Conservation (phyloP, 176 grass and related monocot species). For the Chrysopogon serrulatus region DNA sequence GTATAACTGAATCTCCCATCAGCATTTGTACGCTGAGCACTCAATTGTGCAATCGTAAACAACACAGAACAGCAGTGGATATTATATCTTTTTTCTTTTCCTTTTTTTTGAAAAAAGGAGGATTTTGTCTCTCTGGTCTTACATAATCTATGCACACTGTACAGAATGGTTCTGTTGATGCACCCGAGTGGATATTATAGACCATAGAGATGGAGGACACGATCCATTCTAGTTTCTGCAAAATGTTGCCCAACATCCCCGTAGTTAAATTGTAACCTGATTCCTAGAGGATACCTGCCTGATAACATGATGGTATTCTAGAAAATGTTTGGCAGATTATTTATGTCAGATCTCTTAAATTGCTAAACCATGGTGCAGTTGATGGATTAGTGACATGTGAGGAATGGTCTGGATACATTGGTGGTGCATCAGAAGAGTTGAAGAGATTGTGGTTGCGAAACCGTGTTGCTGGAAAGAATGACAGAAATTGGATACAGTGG, state of each 20-base stretch:
- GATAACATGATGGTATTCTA: not conserved
- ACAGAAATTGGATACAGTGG: conserved; percentile 40
- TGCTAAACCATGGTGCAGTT: conserved; percentile 36
- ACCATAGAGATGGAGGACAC: not conserved
- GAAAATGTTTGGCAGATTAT: not conserved
- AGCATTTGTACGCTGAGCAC: not conserved
- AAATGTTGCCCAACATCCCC: not conserved
- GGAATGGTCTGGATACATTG: conserved; percentile 43
- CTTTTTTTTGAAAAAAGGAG: not conserved
- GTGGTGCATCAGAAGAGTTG: conserved; percentile 16
- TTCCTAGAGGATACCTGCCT: not conserved
- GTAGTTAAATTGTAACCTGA: not conserved
- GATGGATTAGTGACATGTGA: conserved; percentile 76
- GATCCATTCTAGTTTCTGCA: not conserved
- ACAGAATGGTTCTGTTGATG: not conserved
- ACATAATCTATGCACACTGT: not conserved
- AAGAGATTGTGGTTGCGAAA: conserved; percentile 37
- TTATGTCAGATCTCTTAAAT: conserved; percentile 9
- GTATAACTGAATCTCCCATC: not conserved
- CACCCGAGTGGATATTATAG: not conserved
- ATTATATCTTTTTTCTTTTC: not conserved
- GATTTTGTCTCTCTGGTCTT: not conserved
- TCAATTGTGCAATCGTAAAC: not conserved
- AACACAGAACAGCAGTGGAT: not conserved
- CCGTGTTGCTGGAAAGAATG: conserved; percentile 25